Conservation (phyloP, 2,329 filamentous ascomycete genomes). For the Diplodia corticola region DNA sequence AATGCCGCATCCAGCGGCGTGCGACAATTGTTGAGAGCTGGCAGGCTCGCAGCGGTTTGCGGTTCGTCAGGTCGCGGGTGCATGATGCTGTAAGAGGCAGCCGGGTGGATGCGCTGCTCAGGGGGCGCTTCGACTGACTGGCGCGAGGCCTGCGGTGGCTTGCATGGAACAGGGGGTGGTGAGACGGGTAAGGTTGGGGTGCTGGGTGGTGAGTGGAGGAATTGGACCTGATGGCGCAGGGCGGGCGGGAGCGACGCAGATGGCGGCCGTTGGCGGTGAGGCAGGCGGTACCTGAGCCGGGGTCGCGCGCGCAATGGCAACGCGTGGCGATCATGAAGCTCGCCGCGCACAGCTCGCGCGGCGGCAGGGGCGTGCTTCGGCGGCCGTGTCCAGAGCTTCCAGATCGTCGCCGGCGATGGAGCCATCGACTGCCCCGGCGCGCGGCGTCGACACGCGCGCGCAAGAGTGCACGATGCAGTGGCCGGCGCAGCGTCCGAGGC, state of each 20-base stretch:
- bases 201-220: background rate
- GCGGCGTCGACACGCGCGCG: background rate
- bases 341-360: background rate
- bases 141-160: background rate
- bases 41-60: background rate
- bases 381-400: constrained; percentile 12
- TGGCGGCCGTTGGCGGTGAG: constrained; percentile 4
- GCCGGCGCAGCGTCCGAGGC: background rate
- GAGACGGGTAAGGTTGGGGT: background rate
- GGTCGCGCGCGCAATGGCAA: background rate
- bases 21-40: background rate
- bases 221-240: background rate
- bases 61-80: background rate
- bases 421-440: background rate
- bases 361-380: background rate
- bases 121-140: background rate
- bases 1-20: background rate
- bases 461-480: no score
- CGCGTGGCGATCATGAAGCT: constrained; percentile 6
- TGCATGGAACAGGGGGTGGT: background rate
- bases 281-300: background rate
- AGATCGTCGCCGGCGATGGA: background rate
- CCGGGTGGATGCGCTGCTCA: background rate
- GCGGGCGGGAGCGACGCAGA: background rate
- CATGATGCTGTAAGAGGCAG: background rate